Evolutionary conservation across 2,329 filamentous ascomycete species (phyloP).

Genomic region (Fusarium concolor): DNA sequence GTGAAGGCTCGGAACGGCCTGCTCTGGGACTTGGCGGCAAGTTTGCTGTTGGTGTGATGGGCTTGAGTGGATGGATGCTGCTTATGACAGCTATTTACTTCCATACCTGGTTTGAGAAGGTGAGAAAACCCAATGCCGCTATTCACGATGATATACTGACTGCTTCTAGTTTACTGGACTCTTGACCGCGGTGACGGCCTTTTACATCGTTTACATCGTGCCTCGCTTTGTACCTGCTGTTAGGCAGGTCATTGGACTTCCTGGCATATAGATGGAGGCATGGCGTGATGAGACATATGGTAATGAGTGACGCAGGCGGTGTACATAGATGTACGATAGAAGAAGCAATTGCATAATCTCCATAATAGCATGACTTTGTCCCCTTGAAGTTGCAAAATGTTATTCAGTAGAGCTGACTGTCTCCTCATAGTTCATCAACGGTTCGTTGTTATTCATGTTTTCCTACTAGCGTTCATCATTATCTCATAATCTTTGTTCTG

Average conservation of each 20-base stretch:
- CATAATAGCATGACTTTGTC: background rate
- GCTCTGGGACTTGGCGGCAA: constrained; percentile 61
- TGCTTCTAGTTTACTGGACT: constrained; percentile 64
- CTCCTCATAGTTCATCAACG: too few species aligned
- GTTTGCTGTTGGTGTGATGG: constrained; percentile 73
- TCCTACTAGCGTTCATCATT: background rate
- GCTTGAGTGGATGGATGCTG: constrained; percentile 91
- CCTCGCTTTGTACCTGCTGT: constrained; percentile 62
- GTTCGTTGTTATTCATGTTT: too few species aligned
- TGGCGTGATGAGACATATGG: constrained; percentile 18
- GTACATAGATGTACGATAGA: constrained; percentile 21
- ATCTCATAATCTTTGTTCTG: background rate
- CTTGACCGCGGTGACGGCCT: constrained; percentile 58
- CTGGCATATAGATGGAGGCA: constrained; percentile 58
- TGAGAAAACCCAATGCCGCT: constrained; percentile 52
- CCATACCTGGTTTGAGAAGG: constrained; percentile 99
- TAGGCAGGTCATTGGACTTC: constrained; percentile 60
- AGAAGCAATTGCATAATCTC: constrained; percentile 11
- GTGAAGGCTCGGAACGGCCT: constrained; percentile 41
- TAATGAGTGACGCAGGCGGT: constrained; percentile 17
- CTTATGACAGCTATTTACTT: constrained; percentile 99
- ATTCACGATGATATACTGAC: constrained; percentile 35
- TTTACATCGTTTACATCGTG: constrained; percentile 64
- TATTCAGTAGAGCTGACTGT: background rate
- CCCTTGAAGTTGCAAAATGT: background rate